phyloP scores from a whole-genome alignment of 768 basidiomycete genomes.

The Panaeolus cyanescens region DNA sequence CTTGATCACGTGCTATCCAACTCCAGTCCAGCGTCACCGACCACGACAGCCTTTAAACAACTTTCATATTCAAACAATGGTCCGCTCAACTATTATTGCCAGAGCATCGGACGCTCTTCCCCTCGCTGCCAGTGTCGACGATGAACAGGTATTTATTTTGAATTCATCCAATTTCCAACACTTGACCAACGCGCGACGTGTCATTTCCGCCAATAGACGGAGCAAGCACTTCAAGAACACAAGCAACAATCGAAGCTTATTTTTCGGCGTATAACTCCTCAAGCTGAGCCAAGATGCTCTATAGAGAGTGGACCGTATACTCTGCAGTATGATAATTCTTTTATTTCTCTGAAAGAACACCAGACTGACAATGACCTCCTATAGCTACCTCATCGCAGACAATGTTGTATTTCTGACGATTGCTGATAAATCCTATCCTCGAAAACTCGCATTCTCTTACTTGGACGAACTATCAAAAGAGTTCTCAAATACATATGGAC shows the following conservation, averaged over 20 bases:
- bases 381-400: conserved; percentile 91
- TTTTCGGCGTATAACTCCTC: conserved; percentile 90
- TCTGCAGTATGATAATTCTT: conserved; percentile 73
- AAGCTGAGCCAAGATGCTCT: conserved; percentile 93
- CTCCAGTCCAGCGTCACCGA: conserved; percentile 2
- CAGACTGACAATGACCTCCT: conserved; percentile 7
- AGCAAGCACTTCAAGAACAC: conserved; percentile 92
- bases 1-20: conserved; percentile 2
- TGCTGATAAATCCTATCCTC: conserved; percentile 94
- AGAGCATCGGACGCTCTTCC: conserved; percentile 87
- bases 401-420: conserved; percentile 96
- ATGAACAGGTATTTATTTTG: conserved; percentile 74
- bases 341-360: not conserved
- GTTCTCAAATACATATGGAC: conserved; percentile 89
- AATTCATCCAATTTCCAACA: conserved; percentile 1
- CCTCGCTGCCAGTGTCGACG: conserved; percentile 94
- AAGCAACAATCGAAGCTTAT: conserved; percentile 98
- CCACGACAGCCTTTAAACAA: conserved; percentile 2
- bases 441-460: conserved; percentile 97
- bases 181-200: conserved; percentile 25
- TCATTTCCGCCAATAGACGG: conserved; percentile 62
- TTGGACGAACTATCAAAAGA: conserved; percentile 97
- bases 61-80: conserved; percentile 50
- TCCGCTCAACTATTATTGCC: conserved; percentile 84
- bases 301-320: conserved; percentile 96